Conservation (phyloP, 345 rosid genomes). For the Linum lewisii region DNA sequence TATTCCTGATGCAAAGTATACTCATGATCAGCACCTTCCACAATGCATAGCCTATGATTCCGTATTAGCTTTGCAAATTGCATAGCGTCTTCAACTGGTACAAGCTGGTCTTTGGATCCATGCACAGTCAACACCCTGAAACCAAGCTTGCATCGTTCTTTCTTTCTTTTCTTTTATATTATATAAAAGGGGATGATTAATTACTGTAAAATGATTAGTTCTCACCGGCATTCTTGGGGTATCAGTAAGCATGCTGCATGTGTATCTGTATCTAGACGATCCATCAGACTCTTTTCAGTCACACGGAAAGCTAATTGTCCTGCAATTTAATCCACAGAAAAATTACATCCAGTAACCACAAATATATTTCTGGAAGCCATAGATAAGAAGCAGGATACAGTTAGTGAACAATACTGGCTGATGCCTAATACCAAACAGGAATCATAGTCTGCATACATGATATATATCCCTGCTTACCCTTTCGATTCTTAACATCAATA, state of each 20-base stretch:
- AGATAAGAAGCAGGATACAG: neutral
- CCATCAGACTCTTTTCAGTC: constrained; percentile 64
- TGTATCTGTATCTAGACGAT: constrained; percentile 53
- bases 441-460: neutral
- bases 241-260: constrained; percentile 46
- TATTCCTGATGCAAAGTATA: constrained; percentile 62
- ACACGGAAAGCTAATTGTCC: constrained; percentile 59
- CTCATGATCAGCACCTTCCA: constrained; percentile 86
- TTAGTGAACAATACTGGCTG: neutral
- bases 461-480: constrained; percentile 26
- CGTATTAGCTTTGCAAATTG: constrained; percentile 53
- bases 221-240: constrained; percentile 53
- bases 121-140: constrained; percentile 77
- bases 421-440: too few species aligned
- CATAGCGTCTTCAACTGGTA: constrained; percentile 49
- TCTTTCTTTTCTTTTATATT: too few species aligned
- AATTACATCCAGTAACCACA: neutral
- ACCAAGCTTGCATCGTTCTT: too few species aligned
- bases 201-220: neutral
- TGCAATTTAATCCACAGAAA: constrained; percentile 17
- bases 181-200: neutral
- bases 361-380: neutral
- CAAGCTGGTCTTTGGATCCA: constrained; percentile 57
- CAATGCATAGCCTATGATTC: constrained; percentile 48
- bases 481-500: constrained; percentile 57